These are phyloP conservation scores for Helichrysum umbraculigerum DNA, from an alignment of 129 eudicot species.

Conservation along the genomic window DNA sequence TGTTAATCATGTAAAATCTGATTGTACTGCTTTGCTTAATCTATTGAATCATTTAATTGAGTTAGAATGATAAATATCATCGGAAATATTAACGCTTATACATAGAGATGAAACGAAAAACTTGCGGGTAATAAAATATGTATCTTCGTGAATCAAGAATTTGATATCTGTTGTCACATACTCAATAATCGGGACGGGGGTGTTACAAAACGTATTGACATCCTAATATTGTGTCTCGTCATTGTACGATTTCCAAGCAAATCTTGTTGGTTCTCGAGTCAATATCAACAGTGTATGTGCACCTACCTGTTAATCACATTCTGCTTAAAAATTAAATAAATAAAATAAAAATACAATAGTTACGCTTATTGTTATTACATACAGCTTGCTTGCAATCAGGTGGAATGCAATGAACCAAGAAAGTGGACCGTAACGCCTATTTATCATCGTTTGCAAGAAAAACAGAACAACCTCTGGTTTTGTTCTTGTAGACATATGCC, in stretches of 20 bases:
- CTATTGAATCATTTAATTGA: no score
- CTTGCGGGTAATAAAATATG: no score
- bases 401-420: conserved; percentile 97
- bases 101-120: no score
- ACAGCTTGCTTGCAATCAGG: conserved; percentile 96
- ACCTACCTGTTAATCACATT: conserved; percentile 61
- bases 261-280: conserved; percentile 60
- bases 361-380: conserved; percentile 95
- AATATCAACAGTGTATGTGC: conserved; percentile 86
- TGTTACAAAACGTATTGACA: conserved; percentile 64
- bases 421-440: conserved; percentile 75
- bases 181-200: no score
- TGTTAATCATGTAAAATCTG: no score
- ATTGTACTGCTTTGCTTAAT: no score
- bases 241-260: conserved; percentile 84
- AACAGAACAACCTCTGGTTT: conserved; percentile 84
- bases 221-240: conserved; percentile 67
- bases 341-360: conserved; percentile 18
- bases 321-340: not conserved
- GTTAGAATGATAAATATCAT: no score
- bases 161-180: no score
- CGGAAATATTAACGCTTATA: no score
- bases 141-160: no score
- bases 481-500: conserved; percentile 80
- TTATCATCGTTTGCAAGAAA: conserved; percentile 85